Evolutionary conservation across 2,329 filamentous ascomycete species (phyloP).

Genomic region (Colletotrichum sp.): DNA sequence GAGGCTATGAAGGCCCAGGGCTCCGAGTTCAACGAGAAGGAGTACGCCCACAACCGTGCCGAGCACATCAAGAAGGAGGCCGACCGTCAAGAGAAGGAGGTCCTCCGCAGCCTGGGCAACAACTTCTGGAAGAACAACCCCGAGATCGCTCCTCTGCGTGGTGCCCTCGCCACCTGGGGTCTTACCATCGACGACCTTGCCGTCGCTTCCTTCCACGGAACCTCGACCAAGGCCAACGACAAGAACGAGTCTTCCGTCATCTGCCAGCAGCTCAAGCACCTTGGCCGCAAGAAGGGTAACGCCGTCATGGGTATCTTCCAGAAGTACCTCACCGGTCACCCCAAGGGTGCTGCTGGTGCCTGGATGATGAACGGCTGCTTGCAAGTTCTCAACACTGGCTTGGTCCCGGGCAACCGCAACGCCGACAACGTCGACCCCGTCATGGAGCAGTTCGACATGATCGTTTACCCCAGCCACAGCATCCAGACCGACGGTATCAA

Average conservation of each 20-base stretch:
- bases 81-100: constrained; percentile 88
- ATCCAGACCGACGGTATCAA: constrained; percentile 99
- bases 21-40: constrained; percentile 76
- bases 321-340: constrained; percentile 98
- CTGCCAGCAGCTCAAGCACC: constrained; percentile 93
- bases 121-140: constrained; percentile 98
- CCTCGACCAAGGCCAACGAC: constrained; percentile 97
- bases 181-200: constrained; percentile 95
- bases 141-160: constrained; percentile 92
- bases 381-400: constrained; percentile 90
- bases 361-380: constrained; percentile 99
- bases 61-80: constrained; percentile 87
- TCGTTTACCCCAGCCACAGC: constrained; percentile 92
- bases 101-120: constrained; percentile 91
- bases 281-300: constrained; percentile 96
- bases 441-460: constrained; percentile 98
- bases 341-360: constrained; percentile 97
- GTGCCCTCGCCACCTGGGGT: constrained; percentile 96
- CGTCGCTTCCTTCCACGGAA: constrained; percentile 98
- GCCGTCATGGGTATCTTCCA: constrained; percentile 97
- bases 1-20: constrained; percentile 86
- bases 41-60: constrained; percentile 86
- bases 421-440: constrained; percentile 96
- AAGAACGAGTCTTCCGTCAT: constrained; percentile 99
- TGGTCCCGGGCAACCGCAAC: constrained; percentile 97